These are phyloP conservation scores for Hypoxylon lienhwacheense DNA, from an alignment of 495 filamentous ascomycete genomes.

Conservation along the genomic window DNA sequence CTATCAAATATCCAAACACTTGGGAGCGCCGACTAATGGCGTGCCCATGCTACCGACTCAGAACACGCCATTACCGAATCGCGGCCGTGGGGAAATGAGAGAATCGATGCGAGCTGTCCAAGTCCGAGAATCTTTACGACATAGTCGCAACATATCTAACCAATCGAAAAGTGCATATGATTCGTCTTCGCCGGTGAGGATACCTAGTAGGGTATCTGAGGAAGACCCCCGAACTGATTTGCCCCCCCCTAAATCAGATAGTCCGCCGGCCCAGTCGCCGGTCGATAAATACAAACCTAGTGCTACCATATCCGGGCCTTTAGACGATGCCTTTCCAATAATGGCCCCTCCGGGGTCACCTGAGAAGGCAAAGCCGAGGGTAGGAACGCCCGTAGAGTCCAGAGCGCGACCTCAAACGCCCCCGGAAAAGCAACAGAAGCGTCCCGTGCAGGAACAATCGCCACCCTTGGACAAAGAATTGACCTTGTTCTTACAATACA, in stretches of 20 bases:
- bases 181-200: conserved; percentile 64
- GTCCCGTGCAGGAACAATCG: conserved; percentile 59
- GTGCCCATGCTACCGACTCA: conserved; percentile 85
- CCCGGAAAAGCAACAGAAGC: conserved; percentile 45
- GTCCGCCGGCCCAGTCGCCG: conserved; percentile 57
- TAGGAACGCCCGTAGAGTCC: conserved; percentile 25
- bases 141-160: conserved; percentile 58
- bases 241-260: conserved; percentile 44
- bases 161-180: conserved; percentile 41
- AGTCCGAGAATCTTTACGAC: conserved; percentile 66
- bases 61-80: conserved; percentile 83
- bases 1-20: conserved; percentile 93
- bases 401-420: conserved; percentile 39
- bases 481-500: conserved; percentile 96
- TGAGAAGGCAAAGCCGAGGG: conserved; percentile 36
- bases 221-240: conserved; percentile 50
- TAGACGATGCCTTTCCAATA: conserved; percentile 43
- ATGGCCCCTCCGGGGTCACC: conserved; percentile 37
- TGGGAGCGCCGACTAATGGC: conserved; percentile 77
- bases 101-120: conserved; percentile 94
- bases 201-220: conserved; percentile 68
- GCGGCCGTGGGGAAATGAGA: conserved; percentile 75
- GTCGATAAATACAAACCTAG: conserved; percentile 62
- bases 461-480: conserved; percentile 83
- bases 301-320: conserved; percentile 55